phyloP scores from a whole-genome alignment of 75 land plant genomes.

The Selaginella tamariscina region DNA sequence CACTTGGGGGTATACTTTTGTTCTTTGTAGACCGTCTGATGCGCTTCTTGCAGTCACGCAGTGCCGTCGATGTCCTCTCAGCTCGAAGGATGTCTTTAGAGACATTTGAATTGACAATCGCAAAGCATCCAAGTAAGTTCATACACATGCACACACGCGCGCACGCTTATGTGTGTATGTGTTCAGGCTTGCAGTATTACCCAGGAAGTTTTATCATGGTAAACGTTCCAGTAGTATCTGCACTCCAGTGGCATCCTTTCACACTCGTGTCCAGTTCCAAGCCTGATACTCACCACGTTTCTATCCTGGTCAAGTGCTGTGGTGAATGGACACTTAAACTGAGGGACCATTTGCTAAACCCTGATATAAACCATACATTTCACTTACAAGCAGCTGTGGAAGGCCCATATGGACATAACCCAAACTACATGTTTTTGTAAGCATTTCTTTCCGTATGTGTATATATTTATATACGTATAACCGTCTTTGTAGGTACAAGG shows the following conservation, averaged over 20 bases:
- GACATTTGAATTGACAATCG: slow-evolving; percentile 42
- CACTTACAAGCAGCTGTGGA: neutral
- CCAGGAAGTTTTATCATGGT: slow-evolving; percentile 2
- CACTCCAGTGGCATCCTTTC: slow-evolving; percentile 7
- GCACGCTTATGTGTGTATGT: too few species aligned
- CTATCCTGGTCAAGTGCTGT: neutral
- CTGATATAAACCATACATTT: neutral
- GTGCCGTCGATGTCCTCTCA: slow-evolving; percentile 27
- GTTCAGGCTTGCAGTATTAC: neutral
- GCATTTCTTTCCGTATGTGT: neutral
- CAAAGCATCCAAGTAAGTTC: slow-evolving; percentile 14
- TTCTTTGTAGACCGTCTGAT: slow-evolving; percentile 52
- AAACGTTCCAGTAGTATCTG: neutral
- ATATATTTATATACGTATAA: neutral
- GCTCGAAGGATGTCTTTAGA: slow-evolving; percentile 39
- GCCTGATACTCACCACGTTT: neutral
- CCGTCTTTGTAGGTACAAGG: neutral
- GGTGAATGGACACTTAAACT: neutral
- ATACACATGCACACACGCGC: too few species aligned
- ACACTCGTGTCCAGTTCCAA: neutral
- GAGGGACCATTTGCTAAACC: neutral
- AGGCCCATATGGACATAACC: slow-evolving; percentile 8
- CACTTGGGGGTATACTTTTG: slow-evolving; percentile 43
- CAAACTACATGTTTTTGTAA: neutral
- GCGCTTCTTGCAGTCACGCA: slow-evolving; percentile 45